These are phyloP conservation scores for Debaryomyces maramus DNA, from an alignment of 805 yeast species.

Conservation along the genomic window DNA sequence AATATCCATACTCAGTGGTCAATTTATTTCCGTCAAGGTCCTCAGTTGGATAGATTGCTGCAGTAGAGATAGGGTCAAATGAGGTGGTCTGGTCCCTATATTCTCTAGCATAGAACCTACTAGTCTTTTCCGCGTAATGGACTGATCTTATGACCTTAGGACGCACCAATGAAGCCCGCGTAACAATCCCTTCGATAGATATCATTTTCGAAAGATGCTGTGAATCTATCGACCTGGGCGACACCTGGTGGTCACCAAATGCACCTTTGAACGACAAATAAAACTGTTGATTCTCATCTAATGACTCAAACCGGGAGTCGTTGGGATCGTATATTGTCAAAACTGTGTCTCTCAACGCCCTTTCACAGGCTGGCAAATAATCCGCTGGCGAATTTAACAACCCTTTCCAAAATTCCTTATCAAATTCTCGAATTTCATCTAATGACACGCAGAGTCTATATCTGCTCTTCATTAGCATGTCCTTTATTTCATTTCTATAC, in stretches of 20 bases:
- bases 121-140: conserved; percentile 84
- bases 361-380: conserved; percentile 83
- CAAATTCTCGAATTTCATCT: conserved; percentile 87
- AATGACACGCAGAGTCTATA: conserved; percentile 71
- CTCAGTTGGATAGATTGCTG: conserved; percentile 88
- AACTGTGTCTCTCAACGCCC: conserved; percentile 80
- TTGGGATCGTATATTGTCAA: conserved; percentile 67
- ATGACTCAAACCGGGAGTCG: conserved; percentile 50
- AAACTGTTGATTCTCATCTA: conserved; percentile 62
- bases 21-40: conserved; percentile 89
- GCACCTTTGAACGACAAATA: conserved; percentile 85
- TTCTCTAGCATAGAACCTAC: conserved; percentile 84
- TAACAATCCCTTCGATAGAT: conserved; percentile 92
- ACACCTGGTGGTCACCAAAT: conserved; percentile 82
- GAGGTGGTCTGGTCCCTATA: conserved; percentile 92
- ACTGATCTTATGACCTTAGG: conserved; percentile 91
- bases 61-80: conserved; percentile 77
- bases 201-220: conserved; percentile 75
- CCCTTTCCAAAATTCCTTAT: conserved; percentile 75
- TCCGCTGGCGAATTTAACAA: conserved; percentile 76
- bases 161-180: conserved; percentile 87
- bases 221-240: conserved; percentile 85
- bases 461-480: conserved; percentile 67
- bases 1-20: conserved; percentile 87
- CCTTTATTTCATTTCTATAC: conserved; percentile 68